These are phyloP conservation scores for Pulveroboletus sp. DNA, from an alignment of 768 basidiomycete species.

Conservation along the genomic window DNA sequence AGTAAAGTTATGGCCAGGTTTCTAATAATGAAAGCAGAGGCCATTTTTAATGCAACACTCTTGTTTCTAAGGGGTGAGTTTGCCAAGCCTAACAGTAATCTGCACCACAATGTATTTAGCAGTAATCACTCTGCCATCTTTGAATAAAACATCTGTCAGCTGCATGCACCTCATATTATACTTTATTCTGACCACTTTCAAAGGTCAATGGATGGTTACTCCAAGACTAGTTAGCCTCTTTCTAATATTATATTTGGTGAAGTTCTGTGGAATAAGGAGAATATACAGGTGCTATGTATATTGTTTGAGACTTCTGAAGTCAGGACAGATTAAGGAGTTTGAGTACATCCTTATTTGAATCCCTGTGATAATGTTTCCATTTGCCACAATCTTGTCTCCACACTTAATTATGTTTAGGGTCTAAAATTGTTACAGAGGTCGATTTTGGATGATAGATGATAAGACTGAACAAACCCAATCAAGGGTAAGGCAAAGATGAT, in stretches of 20 bases:
- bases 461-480: too few species aligned
- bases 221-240: slow-evolving; percentile 30
- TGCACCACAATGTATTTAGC: slow-evolving; percentile 49
- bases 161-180: slow-evolving; percentile 23
- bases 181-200: slow-evolving; percentile 36
- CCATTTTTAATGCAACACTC: too few species aligned
- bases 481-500: too few species aligned
- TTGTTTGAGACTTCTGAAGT: slow-evolving; percentile 33
- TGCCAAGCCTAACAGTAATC: too few species aligned
- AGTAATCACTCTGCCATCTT: slow-evolving; percentile 40
- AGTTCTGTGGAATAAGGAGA: slow-evolving; percentile 41
- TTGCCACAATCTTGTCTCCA: slow-evolving; percentile 38
- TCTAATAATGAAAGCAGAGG: too few species aligned
- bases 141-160: slow-evolving; percentile 41
- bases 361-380: too few species aligned
- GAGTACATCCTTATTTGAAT: slow-evolving; percentile 32
- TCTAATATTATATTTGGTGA: slow-evolving; percentile 40
- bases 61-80: too few species aligned
- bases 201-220: slow-evolving; percentile 35
- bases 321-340: slow-evolving; percentile 20
- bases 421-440: too few species aligned
- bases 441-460: too few species aligned
- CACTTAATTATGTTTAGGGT: slow-evolving; percentile 42
- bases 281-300: slow-evolving; percentile 45
- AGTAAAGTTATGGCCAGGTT: too few species aligned